phyloP scores from a whole-genome alignment of 2,329 filamentous ascomycete species.

The Fusarium oxysporum region DNA sequence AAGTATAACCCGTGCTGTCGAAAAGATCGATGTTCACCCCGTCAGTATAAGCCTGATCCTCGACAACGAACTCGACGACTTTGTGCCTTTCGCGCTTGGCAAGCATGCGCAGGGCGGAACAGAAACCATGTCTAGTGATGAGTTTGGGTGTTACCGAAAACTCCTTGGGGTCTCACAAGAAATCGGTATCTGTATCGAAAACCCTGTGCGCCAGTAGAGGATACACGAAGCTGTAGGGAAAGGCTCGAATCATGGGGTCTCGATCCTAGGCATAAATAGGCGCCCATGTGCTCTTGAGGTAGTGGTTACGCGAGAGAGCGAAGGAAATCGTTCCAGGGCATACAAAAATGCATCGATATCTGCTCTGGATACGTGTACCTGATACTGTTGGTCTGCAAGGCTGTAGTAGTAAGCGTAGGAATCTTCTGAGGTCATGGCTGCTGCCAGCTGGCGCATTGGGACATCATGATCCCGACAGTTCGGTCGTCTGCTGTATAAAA shows the following conservation, averaged over 20 bases:
- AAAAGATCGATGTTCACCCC: background rate
- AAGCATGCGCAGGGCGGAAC: constrained; percentile 43
- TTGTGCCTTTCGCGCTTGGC: constrained; percentile 31
- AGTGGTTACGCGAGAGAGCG: constrained; percentile 33
- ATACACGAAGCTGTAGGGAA: constrained; percentile 55
- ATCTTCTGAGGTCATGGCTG: background rate
- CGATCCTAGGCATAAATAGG: constrained; percentile 51
- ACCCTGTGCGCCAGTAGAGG: constrained; percentile 44
- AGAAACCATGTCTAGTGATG: constrained; percentile 46
- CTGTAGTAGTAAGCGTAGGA: constrained; percentile 48
- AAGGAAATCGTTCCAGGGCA: constrained; percentile 50
- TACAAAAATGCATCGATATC: constrained; percentile 50
- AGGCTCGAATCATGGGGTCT: constrained; percentile 57
- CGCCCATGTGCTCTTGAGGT: constrained; percentile 46
- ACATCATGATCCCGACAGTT: background rate
- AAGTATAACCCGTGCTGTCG: rapidly evolving
- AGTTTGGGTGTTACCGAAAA: constrained; percentile 13
- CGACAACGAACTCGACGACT: constrained; percentile 34
- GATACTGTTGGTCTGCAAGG: constrained; percentile 49
- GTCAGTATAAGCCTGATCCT: background rate
- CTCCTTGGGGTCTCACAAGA: constrained; percentile 9
- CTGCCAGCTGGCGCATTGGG: background rate
- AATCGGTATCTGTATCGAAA: rapidly evolving
- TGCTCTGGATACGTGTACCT: constrained; percentile 42
- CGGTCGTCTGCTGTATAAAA: background rate